phyloP scores from a whole-genome alignment of 176 grass and related monocot genomes.

The Chloris gayana region DNA sequence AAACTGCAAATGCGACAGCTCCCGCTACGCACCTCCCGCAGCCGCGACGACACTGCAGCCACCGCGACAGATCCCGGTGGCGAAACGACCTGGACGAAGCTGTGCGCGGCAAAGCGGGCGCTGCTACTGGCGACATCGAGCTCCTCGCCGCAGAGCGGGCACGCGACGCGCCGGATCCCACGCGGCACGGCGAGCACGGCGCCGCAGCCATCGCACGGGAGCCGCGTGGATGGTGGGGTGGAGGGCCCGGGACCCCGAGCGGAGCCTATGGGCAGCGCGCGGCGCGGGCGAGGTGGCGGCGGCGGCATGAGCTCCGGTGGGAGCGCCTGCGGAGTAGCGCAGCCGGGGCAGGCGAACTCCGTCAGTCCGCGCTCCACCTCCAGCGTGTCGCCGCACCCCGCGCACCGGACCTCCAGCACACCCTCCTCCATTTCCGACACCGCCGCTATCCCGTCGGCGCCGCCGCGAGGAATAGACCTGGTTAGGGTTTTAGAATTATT shows the following conservation, averaged over 20 bases:
- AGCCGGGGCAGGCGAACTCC: constrained; percentile 64
- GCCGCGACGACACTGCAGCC: not conserved
- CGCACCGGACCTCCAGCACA: constrained; percentile 50
- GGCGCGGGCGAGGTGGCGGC: constrained; percentile 24
- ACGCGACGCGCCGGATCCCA: constrained; percentile 58
- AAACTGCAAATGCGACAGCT: constrained; percentile 4
- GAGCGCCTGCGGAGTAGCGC: constrained; percentile 55
- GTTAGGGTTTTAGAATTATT: not conserved
- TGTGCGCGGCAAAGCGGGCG: not conserved
- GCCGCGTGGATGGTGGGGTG: constrained; percentile 11
- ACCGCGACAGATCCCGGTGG: not conserved
- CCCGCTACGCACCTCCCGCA: constrained; percentile 25
- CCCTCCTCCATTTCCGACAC: constrained; percentile 3
- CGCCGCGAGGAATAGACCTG: not conserved
- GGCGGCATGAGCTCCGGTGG: constrained; percentile 60
- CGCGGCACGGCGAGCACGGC: constrained; percentile 68
- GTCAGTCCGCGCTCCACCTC: constrained; percentile 59
- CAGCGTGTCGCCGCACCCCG: constrained; percentile 57
- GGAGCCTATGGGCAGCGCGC: constrained; percentile 15
- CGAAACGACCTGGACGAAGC: constrained; percentile 22
- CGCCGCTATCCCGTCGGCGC: not conserved
- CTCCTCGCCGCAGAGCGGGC: constrained; percentile 71
- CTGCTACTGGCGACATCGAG: constrained; percentile 49
- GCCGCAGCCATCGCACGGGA: constrained; percentile 73
- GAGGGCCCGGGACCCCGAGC: not conserved